These are phyloP conservation scores for Naganishia onofrii DNA, from an alignment of 768 basidiomycete species.

Conservation along the genomic window DNA sequence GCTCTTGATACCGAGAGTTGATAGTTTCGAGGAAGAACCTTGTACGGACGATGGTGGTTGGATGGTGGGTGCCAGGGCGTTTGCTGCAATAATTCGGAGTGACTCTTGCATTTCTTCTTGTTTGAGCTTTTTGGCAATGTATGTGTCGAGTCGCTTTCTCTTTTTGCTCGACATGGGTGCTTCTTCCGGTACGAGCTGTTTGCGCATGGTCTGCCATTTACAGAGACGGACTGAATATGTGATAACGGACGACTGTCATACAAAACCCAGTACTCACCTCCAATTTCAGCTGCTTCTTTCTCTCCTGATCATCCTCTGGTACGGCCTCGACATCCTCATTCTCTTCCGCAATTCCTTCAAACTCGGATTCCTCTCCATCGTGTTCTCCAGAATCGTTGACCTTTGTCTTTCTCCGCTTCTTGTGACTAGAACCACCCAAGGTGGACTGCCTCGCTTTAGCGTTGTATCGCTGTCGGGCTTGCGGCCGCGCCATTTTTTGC, in stretches of 20 bases:
- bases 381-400: conserved; percentile 29
- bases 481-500: conserved; percentile 36
- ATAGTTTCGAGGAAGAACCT: conserved; percentile 10
- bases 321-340: conserved; percentile 62
- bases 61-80: conserved; percentile 38
- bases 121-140: conserved; percentile 64
- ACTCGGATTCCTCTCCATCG: conserved; percentile 36
- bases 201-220: conserved; percentile 2
- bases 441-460: conserved; percentile 67
- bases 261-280: conserved; percentile 58
- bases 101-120: conserved; percentile 44
- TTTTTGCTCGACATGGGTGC: conserved; percentile 79
- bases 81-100: conserved; percentile 40
- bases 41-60: conserved; percentile 33
- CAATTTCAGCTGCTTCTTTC: conserved; percentile 61
- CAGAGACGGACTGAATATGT: conserved; percentile 1
- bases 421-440: conserved; percentile 63
- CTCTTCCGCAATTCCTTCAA: conserved; percentile 32
- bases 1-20: conserved; percentile 34
- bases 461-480: conserved; percentile 55
- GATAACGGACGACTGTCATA: neutral
- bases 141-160: conserved; percentile 83
- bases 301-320: conserved; percentile 61
- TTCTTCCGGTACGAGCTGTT: conserved; percentile 46
- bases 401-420: conserved; percentile 57